Conservation (phyloP, 768 basidiomycete species). For the Psilocybe azurescens region DNA sequence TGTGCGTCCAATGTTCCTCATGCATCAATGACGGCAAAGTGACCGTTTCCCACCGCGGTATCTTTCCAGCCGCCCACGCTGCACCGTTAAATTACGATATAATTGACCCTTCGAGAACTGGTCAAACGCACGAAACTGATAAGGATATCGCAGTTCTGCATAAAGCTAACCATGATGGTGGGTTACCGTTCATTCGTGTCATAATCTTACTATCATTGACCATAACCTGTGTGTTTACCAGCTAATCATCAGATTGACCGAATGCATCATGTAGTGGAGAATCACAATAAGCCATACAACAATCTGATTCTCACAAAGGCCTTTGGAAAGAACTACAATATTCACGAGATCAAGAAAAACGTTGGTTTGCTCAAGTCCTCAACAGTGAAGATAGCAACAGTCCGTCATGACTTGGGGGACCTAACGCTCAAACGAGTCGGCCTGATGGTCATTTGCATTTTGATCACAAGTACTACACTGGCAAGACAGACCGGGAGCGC, state of each 20-base stretch:
- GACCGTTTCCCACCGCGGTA: not conserved
- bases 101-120: not conserved
- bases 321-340: not conserved
- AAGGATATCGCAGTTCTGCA: not conserved
- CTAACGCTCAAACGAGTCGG: not conserved
- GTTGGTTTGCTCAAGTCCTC: not conserved
- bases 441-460: not conserved
- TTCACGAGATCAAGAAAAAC: not conserved
- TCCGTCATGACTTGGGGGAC: not conserved
- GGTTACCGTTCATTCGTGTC: not conserved
- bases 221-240: not conserved
- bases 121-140: not conserved
- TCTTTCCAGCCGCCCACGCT: not conserved
- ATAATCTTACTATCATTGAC: not conserved
- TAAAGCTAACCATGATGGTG: not conserved
- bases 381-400: not conserved
- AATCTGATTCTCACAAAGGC: not conserved
- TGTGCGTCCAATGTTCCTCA: not conserved
- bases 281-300: not conserved
- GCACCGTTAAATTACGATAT: not conserved
- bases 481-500: not conserved
- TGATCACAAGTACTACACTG: not conserved
- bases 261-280: conserved; percentile 1
- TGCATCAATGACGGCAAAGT: not conserved
- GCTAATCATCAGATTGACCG: not conserved